Conservation (phyloP, 495 filamentous ascomycete genomes). For the Neohortaea acidophila region DNA sequence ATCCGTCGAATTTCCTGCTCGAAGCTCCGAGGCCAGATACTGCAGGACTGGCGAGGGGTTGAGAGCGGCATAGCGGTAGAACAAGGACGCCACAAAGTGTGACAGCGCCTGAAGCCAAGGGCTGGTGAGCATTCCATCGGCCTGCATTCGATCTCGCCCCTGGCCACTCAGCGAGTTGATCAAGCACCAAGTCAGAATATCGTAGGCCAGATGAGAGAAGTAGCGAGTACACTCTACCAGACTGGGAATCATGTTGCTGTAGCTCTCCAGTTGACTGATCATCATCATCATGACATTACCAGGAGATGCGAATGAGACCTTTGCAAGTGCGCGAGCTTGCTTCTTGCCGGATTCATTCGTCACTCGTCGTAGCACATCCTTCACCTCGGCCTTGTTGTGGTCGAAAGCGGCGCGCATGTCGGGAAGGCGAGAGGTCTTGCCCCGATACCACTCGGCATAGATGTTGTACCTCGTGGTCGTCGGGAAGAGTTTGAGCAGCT, state of each 20-base stretch:
- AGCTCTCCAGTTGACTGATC: slow-evolving; percentile 73
- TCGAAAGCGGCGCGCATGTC: slow-evolving; percentile 70
- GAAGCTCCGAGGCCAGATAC: slow-evolving; percentile 74
- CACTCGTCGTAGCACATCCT: slow-evolving; percentile 67
- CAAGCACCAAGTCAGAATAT: slow-evolving; percentile 81
- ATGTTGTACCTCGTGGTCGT: slow-evolving; percentile 67
- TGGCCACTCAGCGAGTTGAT: slow-evolving; percentile 63
- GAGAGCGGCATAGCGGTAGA: slow-evolving; percentile 68
- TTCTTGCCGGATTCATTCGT: slow-evolving; percentile 67
- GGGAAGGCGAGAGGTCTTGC: slow-evolving; percentile 55
- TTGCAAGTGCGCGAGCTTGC: slow-evolving; percentile 75
- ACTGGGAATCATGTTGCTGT: slow-evolving; percentile 81
- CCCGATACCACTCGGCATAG: slow-evolving; percentile 83
- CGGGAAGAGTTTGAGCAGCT: slow-evolving; percentile 62
- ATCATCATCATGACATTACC: slow-evolving; percentile 83
- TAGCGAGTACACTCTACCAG: slow-evolving; percentile 88
- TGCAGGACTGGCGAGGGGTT: slow-evolving; percentile 72
- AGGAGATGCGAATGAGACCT: slow-evolving; percentile 71
- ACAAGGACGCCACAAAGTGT: slow-evolving; percentile 72
- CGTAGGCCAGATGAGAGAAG: slow-evolving; percentile 82
- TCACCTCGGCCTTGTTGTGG: slow-evolving; percentile 58
- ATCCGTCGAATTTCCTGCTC: slow-evolving; percentile 65
- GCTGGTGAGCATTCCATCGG: slow-evolving; percentile 71
- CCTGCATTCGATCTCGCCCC: slow-evolving; percentile 61
- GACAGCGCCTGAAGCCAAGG: slow-evolving; percentile 77